Evolutionary conservation across 768 basidiomycete species (phyloP), one percentile per base, ranked within the genome.

Genomic region (Boletus eberwhitei): DNA sequence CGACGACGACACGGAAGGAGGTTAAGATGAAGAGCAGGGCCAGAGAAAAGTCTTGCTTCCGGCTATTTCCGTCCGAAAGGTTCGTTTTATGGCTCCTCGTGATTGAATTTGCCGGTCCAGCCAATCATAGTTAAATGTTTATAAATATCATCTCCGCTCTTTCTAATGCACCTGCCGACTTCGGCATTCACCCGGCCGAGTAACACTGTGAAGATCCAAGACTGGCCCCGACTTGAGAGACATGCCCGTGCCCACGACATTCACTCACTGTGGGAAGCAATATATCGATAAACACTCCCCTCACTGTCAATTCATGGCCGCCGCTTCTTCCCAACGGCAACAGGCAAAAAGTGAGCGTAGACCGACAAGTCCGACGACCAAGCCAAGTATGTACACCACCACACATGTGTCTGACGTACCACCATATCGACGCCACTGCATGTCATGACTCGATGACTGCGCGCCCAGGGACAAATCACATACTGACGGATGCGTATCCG

Each of bases 401-500:
- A n/a, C n/a, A n/a, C n/a, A n/a, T 26, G 24, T 26, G 2, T 24
- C 31, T 17, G 22, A 46, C 24, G 31, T 22, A 52, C 34, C 9
- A 4, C 41, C 38, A 4, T 0, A 19, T 38, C 24, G 42, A 26
- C 43, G 26, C 43, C 43, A 19, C 36, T 26, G 6, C n/a, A 26
- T 29, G 5, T 12, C 5, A 43, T 17, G 37, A 46, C 52, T 8
- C 17, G 5, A 42, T 11, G 37, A 45, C 52, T 40, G 36, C 24
- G 47, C 38, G 6, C 38, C 34, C 24, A 31, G 31, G 32, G 36
- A 34, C 39, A 24, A 7, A 37, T 70, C 57, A 83, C 79, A 83
- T 81, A 35, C 77, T 75, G 49, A 84, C 74, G 5, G 86, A 84
- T 2, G 90, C 84, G 68, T 88, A 92, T 8, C 93, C 93, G 69